These are phyloP conservation scores for Ogataea nonfermentans DNA, from an alignment of 805 yeast species.

Conservation along the genomic window DNA sequence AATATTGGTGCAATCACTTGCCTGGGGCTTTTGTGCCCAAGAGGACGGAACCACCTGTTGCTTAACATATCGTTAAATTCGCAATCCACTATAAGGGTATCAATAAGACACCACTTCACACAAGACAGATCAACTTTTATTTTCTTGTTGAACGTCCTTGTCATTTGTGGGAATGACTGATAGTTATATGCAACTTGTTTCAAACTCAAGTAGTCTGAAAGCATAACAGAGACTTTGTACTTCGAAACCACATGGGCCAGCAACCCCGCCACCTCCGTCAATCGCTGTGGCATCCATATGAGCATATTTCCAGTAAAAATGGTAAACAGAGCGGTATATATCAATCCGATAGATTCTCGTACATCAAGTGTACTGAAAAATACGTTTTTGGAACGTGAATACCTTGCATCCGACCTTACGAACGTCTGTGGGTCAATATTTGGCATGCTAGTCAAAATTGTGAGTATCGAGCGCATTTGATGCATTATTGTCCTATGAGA, in stretches of 20 bases:
- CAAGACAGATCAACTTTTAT: conserved; percentile 74
- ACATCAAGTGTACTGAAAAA: conserved; percentile 66
- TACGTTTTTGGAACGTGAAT: conserved; percentile 48
- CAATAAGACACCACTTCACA: conserved; percentile 86
- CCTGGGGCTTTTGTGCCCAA: conserved; percentile 77
- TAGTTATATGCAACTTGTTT: conserved; percentile 92
- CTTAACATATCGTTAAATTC: conserved; percentile 88
- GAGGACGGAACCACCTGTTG: conserved; percentile 85
- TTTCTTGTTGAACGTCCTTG: conserved; percentile 75
- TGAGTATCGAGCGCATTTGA: conserved; percentile 76
- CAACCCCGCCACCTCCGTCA: conserved; percentile 78
- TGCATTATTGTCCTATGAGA: conserved; percentile 85
- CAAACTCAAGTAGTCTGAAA: conserved; percentile 84
- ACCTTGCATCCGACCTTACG: conserved; percentile 51
- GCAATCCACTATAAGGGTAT: conserved; percentile 85
- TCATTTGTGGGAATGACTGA: conserved; percentile 81
- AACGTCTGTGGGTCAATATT: conserved; percentile 38
- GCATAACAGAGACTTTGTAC: conserved; percentile 65
- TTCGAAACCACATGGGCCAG: conserved; percentile 78
- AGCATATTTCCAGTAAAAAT: conserved; percentile 82
- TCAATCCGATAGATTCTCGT: conserved; percentile 80
- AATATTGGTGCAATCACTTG: conserved; percentile 84
- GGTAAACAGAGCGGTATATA: conserved; percentile 75
- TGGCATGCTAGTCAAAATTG: conserved; percentile 66
- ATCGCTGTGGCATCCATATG: conserved; percentile 72